Evolutionary conservation across 495 filamentous ascomycete genomes (phyloP).

Genomic region (Aspergillus leporis): DNA sequence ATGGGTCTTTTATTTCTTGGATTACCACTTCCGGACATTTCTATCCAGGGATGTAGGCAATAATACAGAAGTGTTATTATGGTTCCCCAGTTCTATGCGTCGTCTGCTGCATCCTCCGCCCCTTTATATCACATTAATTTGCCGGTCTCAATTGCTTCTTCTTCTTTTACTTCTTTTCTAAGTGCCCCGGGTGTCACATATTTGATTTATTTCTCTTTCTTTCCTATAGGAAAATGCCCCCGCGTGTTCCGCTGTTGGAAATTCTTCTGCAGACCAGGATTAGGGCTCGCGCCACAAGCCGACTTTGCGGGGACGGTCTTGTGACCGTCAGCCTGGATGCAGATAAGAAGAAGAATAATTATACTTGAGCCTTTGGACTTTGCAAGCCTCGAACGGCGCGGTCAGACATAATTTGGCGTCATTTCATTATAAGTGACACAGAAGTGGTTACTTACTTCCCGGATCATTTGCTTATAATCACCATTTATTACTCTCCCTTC

Average conservation of each 20-base stretch:
- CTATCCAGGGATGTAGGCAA: conserved; percentile 7
- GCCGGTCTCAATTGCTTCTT: conserved; percentile 3
- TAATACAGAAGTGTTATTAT: not conserved
- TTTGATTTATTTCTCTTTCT: not conserved
- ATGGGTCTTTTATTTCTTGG: conserved; percentile 11
- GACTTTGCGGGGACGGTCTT: conserved; percentile 13
- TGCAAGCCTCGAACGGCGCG: not conserved
- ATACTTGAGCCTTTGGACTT: not conserved
- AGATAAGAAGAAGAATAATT: conserved; percentile 5
- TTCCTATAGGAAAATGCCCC: conserved; percentile 4
- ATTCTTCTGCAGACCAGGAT: conserved; percentile 13
- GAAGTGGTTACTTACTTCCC: not conserved
- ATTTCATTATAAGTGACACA: not conserved
- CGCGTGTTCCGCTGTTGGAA: conserved; percentile 2
- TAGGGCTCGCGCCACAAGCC: conserved; percentile 14
- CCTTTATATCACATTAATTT: conserved; percentile 14
- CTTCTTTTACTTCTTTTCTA: conserved; percentile 4
- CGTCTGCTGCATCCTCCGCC: conserved; percentile 13
- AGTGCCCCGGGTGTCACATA: not conserved
- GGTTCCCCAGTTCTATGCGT: not conserved
- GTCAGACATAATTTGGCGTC: not conserved
- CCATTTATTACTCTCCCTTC: not conserved
- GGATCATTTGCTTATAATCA: not conserved
- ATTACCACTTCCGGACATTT: not conserved
- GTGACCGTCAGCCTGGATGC: conserved; percentile 13